Evolutionary conservation across 2,329 filamentous ascomycete genomes (phyloP).

Genomic region (Cadophora sp.): DNA sequence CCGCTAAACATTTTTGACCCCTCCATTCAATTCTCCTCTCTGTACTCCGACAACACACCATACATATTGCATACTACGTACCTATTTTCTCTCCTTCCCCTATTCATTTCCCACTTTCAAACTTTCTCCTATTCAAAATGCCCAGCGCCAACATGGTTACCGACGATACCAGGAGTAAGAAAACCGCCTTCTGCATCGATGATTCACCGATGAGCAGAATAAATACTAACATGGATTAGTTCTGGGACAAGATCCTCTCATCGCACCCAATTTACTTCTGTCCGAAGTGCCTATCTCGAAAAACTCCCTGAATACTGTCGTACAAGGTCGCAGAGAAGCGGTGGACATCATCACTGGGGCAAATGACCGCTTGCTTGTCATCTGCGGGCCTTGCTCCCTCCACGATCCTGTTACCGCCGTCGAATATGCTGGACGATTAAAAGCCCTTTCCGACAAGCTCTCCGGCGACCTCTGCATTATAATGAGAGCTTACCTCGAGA

Average conservation of each 20-base stretch:
- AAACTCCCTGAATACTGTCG: slow-evolving; percentile 69
- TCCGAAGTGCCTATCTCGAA: slow-evolving; percentile 79
- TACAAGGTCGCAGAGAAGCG: slow-evolving; percentile 73
- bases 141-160: slow-evolving; percentile 45
- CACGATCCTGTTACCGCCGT: slow-evolving; percentile 89
- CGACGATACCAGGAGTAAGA: slow-evolving; percentile 60
- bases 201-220: slow-evolving; percentile 23
- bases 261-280: slow-evolving; percentile 85
- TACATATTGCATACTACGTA: slow-evolving; percentile 1
- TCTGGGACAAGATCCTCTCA: slow-evolving; percentile 91
- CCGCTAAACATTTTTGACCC: slow-evolving; percentile 1
- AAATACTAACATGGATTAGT: slow-evolving; percentile 63
- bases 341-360: slow-evolving; percentile 45
- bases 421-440: slow-evolving; percentile 85
- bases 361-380: slow-evolving; percentile 84
- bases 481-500: slow-evolving; percentile 99
- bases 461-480: slow-evolving; percentile 86
- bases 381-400: slow-evolving; percentile 96
- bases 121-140: slow-evolving; percentile 35
- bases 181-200: slow-evolving; percentile 25
- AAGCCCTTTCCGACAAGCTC: slow-evolving; percentile 79
- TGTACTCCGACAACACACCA: slow-evolving; percentile 5
- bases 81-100: background rate
- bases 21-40: background rate
- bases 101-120: background rate